Percentiles rank a stretch among this genome's conserved stretches.
These are phyloP conservation scores for Macrophomina phaseolina DNA, from an alignment of 2,329 filamentous ascomycete genomes.

Conservation along the genomic window DNA sequence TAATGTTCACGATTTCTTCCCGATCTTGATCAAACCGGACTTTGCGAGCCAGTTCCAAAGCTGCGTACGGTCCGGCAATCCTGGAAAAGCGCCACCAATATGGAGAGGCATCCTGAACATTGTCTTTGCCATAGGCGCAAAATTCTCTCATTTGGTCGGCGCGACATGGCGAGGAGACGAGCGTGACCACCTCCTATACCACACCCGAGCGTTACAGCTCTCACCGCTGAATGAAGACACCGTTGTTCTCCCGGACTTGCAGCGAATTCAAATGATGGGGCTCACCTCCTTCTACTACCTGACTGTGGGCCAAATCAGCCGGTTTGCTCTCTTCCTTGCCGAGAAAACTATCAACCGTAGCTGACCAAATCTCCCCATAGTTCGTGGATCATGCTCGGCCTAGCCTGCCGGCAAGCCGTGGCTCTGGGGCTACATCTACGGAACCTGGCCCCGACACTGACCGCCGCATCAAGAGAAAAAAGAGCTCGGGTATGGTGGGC, in stretches of 20 bases:
- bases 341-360: background rate
- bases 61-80: conserved; percentile 34
- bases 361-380: conserved; percentile 32
- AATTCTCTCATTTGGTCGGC: conserved; percentile 40
- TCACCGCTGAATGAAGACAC: conserved; percentile 37
- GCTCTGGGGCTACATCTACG: conserved; percentile 45
- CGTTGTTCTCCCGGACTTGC: conserved; percentile 41
- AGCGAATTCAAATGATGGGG: conserved; percentile 45
- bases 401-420: conserved; percentile 41
- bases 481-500: conserved; percentile 48
- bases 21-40: conserved; percentile 42
- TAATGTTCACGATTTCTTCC: conserved; percentile 47
- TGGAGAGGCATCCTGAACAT: conserved; percentile 50
- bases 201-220: conserved; percentile 43
- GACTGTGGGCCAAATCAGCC: conserved; percentile 46
- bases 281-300: conserved; percentile 48
- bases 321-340: conserved; percentile 36
- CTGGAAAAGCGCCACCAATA: conserved; percentile 30
- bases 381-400: conserved; percentile 45
- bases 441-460: conserved; percentile 38
- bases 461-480: conserved; percentile 39
- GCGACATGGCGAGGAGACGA: conserved; percentile 32
- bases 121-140: conserved; percentile 51
- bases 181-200: conserved; percentile 45
- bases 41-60: conserved; percentile 42